A percentile compares a stretch with the other conserved stretches of the same genome.
phyloP scores from a whole-genome alignment of 1,284 basidiomycete species.

The Sanghuangporus baumii region DNA sequence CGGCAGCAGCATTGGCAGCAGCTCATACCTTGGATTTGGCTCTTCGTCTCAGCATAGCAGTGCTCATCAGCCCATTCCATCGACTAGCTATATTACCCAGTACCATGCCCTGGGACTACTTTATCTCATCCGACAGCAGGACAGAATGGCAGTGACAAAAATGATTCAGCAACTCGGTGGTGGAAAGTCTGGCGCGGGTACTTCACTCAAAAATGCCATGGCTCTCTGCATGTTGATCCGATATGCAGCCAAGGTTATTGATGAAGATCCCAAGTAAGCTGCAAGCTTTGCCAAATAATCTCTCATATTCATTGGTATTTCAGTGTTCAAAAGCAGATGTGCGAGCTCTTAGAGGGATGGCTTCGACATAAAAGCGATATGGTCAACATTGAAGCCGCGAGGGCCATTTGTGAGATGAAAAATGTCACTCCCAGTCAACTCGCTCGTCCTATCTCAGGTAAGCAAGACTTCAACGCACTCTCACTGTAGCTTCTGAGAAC shows the following conservation, averaged over 20 bases:
- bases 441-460: conserved; percentile 83
- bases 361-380: conserved; percentile 99
- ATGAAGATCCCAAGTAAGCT: conserved; percentile 94
- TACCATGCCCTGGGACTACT: conserved; percentile 96
- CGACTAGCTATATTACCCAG: conserved; percentile 90
- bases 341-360: conserved; percentile 93
- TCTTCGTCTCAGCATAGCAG: conserved; percentile 42
- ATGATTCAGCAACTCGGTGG: conserved; percentile 98
- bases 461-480: conserved; percentile 21
- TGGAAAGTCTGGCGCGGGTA: conserved; percentile 77
- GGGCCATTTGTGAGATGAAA: conserved; percentile 95
- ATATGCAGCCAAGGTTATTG: conserved; percentile 96
- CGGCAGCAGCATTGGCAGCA: conserved; percentile 48
- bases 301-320: neutral
- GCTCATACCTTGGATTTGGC: conserved; percentile 67
- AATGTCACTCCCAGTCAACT: conserved; percentile 76
- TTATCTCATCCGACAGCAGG: conserved; percentile 94
- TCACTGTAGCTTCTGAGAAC: neutral
- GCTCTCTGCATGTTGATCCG: conserved; percentile 99
- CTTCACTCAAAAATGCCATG: conserved; percentile 90
- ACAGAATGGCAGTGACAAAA: conserved; percentile 98
- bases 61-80: conserved; percentile 76
- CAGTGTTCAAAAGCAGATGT: conserved; percentile 88
- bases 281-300: conserved; percentile 10
- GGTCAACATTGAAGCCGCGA: conserved; percentile 99